Percentiles rank a stretch among this genome's conserved stretches.
Conservation (phyloP, 2,329 filamentous ascomycete species). For the Alternaria metachromatica region DNA sequence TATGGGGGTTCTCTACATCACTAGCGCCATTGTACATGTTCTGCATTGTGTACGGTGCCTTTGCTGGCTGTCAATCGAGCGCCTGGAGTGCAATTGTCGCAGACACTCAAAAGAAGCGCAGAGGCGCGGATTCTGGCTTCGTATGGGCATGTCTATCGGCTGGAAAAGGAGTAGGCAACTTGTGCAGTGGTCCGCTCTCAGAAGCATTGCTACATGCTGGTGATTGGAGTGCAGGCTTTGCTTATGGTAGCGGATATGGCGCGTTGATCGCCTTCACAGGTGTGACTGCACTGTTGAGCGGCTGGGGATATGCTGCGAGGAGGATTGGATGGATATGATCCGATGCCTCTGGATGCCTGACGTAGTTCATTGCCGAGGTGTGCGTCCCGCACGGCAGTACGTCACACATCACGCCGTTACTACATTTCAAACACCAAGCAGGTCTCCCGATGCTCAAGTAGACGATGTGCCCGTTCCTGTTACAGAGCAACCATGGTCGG, state of each 20-base stretch:
- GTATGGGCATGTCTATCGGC: conserved; percentile 57
- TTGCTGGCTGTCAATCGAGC: conserved; percentile 49
- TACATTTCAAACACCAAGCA: neutral
- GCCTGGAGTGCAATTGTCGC: conserved; percentile 56
- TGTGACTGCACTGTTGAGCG: conserved; percentile 44
- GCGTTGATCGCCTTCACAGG: conserved; percentile 53
- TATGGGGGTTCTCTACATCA: conserved; percentile 56
- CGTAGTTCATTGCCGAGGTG: neutral
- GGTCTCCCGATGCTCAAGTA: conserved; percentile 1
- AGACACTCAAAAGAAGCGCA: conserved; percentile 48
- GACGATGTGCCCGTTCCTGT: conserved; percentile 10
- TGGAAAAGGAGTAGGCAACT: conserved; percentile 59
- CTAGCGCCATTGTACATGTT: conserved; percentile 53
- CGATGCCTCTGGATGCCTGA: neutral
- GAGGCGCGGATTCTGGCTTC: conserved; percentile 54
- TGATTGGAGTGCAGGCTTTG: conserved; percentile 46
- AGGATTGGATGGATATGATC: conserved; percentile 40
- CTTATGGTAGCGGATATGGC: conserved; percentile 54
- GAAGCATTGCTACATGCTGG: conserved; percentile 53
- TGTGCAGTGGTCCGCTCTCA: conserved; percentile 60
- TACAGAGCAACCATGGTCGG: conserved; percentile 12
- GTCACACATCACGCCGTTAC: neutral
- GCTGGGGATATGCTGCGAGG: conserved; percentile 40
- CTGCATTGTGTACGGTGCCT: conserved; percentile 52
- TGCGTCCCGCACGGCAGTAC: neutral